Percentiles rank a stretch among this genome's conserved stretches.
Evolutionary conservation across 179 eudicot genomes (phyloP).

Genomic region (Spergularia azorica): DNA sequence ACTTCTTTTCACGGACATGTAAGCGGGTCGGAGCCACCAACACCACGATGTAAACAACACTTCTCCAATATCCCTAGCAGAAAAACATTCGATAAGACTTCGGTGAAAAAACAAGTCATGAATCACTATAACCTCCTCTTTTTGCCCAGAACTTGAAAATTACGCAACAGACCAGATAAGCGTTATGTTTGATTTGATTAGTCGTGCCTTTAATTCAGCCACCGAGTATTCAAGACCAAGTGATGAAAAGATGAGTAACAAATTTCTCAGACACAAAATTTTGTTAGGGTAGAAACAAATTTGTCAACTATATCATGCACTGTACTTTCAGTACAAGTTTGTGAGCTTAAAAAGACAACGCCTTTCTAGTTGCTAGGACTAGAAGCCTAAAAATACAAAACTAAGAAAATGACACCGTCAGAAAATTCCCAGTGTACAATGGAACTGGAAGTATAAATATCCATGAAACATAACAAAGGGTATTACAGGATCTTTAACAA

Average conservation of each 20-base stretch:
- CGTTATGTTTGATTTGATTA: background rate
- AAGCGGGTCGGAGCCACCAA: too few relatives aligned
- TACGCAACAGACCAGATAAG: background rate
- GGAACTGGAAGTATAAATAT: background rate
- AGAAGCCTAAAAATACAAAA: slow-evolving; percentile 22
- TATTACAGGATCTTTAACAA: background rate
- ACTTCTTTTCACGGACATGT: too few relatives aligned
- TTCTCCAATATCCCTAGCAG: too few relatives aligned
- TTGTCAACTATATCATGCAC: background rate
- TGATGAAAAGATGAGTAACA: background rate
- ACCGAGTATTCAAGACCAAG: background rate
- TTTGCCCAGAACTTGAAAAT: background rate
- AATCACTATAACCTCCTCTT: background rate
- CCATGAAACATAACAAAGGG: background rate
- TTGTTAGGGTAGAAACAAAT: background rate
- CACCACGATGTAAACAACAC: too few relatives aligned
- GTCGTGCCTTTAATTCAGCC: background rate
- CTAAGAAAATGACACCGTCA: background rate
- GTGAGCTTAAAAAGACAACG: background rate
- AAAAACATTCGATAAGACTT: too few relatives aligned
- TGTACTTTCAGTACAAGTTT: background rate
- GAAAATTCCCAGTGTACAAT: background rate
- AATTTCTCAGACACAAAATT: background rate
- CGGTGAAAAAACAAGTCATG: background rate
- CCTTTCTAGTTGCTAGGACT: slow-evolving; percentile 11